A percentile compares a stretch with the other conserved stretches of the same genome.
phyloP scores from a whole-genome alignment of 2,329 filamentous ascomycete genomes.

The Xylaria hypoxylon region DNA sequence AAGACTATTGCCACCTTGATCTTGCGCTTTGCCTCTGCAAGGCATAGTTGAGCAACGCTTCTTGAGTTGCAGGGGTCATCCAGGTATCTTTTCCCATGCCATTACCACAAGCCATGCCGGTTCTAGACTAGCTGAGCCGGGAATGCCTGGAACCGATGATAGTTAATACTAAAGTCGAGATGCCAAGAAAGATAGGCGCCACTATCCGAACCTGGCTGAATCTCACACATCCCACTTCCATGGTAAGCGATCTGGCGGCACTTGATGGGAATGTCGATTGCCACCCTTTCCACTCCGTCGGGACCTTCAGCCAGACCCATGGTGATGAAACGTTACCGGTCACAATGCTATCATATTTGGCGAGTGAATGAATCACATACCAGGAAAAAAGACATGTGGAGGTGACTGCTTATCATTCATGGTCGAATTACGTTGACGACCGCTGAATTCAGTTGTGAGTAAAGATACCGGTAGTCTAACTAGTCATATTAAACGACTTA shows the following conservation, averaged over 20 bases:
- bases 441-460: not conserved
- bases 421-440: not conserved
- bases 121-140: slow-evolving; percentile 6
- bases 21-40: slow-evolving; percentile 22
- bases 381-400: not conserved
- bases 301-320: not conserved
- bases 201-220: slow-evolving; percentile 13
- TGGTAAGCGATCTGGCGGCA: slow-evolving; percentile 33
- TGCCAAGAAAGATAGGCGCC: slow-evolving; percentile 18
- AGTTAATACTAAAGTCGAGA: not conserved
- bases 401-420: not conserved
- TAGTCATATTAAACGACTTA: not conserved
- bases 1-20: slow-evolving; percentile 19
- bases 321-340: not conserved
- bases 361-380: not conserved
- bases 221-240: slow-evolving; percentile 16
- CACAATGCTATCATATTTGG: not conserved
- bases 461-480: too few relatives aligned
- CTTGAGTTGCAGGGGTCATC: slow-evolving; percentile 15
- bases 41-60: slow-evolving; percentile 18
- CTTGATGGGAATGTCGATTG: slow-evolving; percentile 10
- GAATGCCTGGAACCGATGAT: slow-evolving; percentile 10
- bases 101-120: slow-evolving; percentile 1
- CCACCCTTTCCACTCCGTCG: slow-evolving; percentile 18
- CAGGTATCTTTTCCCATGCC: not conserved